Percentiles rank a stretch among this genome's conserved stretches.
Evolutionary conservation across 345 rosid genomes (phyloP).

Genomic region (Citrus glauca): DNA sequence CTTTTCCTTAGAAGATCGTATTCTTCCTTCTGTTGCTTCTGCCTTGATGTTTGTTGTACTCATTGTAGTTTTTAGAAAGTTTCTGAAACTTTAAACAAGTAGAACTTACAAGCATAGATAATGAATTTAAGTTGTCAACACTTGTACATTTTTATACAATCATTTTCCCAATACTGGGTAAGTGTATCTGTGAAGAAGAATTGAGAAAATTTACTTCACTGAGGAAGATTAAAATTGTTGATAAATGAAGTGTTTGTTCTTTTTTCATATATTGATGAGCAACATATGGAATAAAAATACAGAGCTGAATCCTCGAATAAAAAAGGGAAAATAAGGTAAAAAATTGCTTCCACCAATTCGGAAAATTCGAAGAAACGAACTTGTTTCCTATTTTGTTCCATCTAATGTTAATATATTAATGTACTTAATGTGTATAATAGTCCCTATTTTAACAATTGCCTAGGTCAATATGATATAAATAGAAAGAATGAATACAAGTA

Average conservation of each 20-base stretch:
- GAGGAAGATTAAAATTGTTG: background rate
- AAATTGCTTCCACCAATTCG: too few species aligned
- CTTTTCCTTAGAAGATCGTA: background rate
- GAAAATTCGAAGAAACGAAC: too few species aligned
- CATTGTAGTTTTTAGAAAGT: background rate
- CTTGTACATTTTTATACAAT: too few species aligned
- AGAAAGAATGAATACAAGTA: too few species aligned
- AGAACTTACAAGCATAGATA: background rate
- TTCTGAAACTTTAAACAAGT: background rate
- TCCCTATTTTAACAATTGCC: too few species aligned
- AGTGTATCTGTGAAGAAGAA: background rate
- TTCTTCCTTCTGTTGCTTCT: background rate
- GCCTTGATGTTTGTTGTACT: background rate
- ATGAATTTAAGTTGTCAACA: too few species aligned
- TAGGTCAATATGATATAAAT: too few species aligned
- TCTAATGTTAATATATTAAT: too few species aligned
- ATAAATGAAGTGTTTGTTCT: background rate
- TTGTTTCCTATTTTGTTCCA: too few species aligned
- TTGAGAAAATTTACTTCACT: background rate
- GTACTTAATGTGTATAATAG: too few species aligned
- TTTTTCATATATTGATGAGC: background rate
- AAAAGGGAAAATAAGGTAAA: too few species aligned
- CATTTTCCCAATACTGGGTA: background rate
- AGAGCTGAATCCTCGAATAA: too few species aligned
- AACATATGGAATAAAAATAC: background rate